Evolutionary conservation across 371 early-diverging fungal genomes (phyloP), one percentile per base, ranked within the genome.

Genomic region (Apophysomyces sp.): DNA sequence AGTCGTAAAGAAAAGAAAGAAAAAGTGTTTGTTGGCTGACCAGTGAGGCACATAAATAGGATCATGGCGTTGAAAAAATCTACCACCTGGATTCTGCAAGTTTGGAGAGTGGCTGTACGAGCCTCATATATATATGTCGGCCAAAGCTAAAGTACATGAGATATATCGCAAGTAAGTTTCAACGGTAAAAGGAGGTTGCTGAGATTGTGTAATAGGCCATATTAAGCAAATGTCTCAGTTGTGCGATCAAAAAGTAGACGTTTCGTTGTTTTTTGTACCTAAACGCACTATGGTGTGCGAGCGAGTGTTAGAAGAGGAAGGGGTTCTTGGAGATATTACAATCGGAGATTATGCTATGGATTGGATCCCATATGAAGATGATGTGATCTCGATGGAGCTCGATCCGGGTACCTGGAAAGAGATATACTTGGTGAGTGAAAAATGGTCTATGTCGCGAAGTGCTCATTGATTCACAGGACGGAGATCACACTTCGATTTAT

Each of bases 1-100:
- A 68, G 57, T 3, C 11, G n/a, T 44, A 18, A 3, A 44, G 16
- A 0, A 16, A 21, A 21, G 6, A 1, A n/a, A 31, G 16, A 41
- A 4, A 36, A 41, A 32, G 26, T 57, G 11, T 29, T 8, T 27
- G 30, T 44, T 6, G 24, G 27, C 34, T 34, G 13, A 34, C 7
- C 15, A 8, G 41, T 13, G 7, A 12, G 27, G 27, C 21, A 40
- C 16, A 27, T 57, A 27, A 24, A 7, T 73, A 94, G 91, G 96
- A 96, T 61, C 97, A 96, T 81, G 97, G 96, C 18, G 94, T 95
- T 13, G 94, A 95, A 62, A 94, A 93, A 76, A 90, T 97, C 44
- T 93, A 87, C 72, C 90, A 94, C 68, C 80, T 97, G 16, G 89
- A 86, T 37, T 64, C 83, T 9, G 80, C 76, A 28, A 78, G 78